A percentile compares a stretch with the other conserved stretches of the same genome.
Evolutionary conservation across 208 protist genomes (phyloP).

Genomic region (Herpetomonas samuelpessoai): DNA sequence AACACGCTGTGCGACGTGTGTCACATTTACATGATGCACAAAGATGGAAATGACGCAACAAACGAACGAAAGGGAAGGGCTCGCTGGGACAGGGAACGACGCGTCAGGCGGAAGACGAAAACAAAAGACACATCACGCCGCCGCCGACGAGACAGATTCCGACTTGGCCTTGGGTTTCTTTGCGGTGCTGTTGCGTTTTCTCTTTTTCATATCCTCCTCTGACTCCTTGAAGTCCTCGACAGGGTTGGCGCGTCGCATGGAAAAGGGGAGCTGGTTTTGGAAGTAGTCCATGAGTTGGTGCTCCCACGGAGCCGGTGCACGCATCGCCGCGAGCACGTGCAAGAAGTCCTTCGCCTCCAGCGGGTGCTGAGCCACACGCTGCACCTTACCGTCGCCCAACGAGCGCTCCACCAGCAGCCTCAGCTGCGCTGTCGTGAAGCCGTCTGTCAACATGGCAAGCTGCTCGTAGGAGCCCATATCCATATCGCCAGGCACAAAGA

Average conservation of each 20-base stretch:
- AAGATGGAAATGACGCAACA: not conserved
- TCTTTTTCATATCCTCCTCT: conserved; percentile 62
- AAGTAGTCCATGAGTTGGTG: conserved; percentile 61
- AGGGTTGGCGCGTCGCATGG: conserved; percentile 63
- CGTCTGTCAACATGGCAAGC: conserved; percentile 76
- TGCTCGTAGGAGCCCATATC: conserved; percentile 42
- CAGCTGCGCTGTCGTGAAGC: conserved; percentile 68
- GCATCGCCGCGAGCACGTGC: conserved; percentile 42
- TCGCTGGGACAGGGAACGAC: no score
- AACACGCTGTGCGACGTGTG: no score
- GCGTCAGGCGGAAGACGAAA: no score
- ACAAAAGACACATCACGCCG: no score
- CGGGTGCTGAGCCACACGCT: conserved; percentile 64
- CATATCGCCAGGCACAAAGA: conserved; percentile 16
- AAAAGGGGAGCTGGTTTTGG: conserved; percentile 53
- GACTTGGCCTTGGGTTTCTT: conserved; percentile 18
- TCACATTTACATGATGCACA: not conserved
- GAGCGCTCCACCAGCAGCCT: conserved; percentile 49
- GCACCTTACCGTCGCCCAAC: conserved; percentile 60
- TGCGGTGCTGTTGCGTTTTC: conserved; percentile 15
- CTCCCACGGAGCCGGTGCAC: conserved; percentile 55
- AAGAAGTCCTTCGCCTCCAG: conserved; percentile 79
- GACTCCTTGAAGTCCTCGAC: conserved; percentile 65
- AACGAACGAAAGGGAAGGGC: no score
- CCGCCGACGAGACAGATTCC: not conserved